Conservation (phyloP, 257 asterid genomes). For the Echites panduratus region DNA sequence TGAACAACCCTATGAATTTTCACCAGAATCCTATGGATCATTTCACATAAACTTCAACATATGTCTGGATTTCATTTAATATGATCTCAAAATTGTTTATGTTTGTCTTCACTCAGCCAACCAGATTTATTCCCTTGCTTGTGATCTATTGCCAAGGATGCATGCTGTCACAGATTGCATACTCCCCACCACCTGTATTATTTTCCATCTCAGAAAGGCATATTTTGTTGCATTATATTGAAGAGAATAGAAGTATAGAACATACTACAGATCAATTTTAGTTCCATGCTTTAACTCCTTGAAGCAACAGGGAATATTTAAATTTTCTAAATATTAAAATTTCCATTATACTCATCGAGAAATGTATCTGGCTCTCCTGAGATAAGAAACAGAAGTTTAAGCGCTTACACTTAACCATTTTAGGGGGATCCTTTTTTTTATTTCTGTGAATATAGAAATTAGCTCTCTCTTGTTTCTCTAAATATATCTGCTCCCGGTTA, state of each 20-base stretch:
- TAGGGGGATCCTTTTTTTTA: not conserved
- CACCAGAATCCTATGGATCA: not conserved
- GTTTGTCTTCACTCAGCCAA: not conserved
- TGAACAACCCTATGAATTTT: not conserved
- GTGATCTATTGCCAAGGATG: not conserved
- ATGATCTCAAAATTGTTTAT: not conserved
- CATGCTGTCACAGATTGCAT: not conserved
- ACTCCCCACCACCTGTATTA: not conserved
- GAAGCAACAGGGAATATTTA: not conserved
- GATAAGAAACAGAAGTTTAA: not conserved
- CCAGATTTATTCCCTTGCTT: not conserved
- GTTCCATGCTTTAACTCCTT: not conserved
- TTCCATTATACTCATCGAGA: not conserved
- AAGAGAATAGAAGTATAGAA: not conserved
- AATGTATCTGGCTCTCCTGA: not conserved
- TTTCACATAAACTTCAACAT: not conserved
- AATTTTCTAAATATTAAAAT: not conserved
- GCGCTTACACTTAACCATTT: not conserved
- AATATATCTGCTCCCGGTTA: constrained; percentile 15
- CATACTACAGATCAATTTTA: not conserved
- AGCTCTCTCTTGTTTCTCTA: not conserved
- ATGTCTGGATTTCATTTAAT: not conserved
- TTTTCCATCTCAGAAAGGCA: not conserved
- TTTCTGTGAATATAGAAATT: not conserved
- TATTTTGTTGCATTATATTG: not conserved